A percentile compares a stretch with the other conserved stretches of the same genome.
Evolutionary conservation across 257 asterid genomes (phyloP).

Genomic region (Parsonsia alboflavescens): DNA sequence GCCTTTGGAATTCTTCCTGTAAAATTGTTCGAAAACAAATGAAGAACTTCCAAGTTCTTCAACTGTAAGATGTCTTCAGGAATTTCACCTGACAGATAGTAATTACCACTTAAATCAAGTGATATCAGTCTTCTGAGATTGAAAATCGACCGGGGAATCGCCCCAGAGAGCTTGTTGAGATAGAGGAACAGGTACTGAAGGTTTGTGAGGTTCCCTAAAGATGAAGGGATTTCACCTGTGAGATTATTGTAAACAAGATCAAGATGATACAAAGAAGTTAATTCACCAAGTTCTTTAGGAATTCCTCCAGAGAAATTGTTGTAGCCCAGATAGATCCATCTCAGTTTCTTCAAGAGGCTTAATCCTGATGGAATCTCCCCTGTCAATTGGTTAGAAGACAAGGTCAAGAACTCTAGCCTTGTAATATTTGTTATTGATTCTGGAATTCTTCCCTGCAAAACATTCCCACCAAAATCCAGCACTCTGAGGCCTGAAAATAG

Average conservation of each 20-base stretch:
- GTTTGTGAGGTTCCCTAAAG: constrained; percentile 68
- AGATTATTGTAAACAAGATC: constrained; percentile 75
- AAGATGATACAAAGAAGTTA: constrained; percentile 47
- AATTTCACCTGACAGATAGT: constrained; percentile 54
- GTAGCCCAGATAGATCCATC: constrained; percentile 68
- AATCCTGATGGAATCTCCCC: constrained; percentile 55
- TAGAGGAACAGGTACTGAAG: constrained; percentile 62
- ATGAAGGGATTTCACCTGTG: constrained; percentile 72
- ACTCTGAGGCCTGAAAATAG: constrained; percentile 45
- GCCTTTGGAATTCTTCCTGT: constrained; percentile 62
- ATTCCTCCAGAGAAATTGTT: constrained; percentile 74
- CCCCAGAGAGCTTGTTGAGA: constrained; percentile 65
- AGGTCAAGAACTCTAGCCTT: constrained; percentile 47
- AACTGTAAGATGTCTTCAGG: constrained; percentile 36
- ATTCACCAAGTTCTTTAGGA: constrained; percentile 54
- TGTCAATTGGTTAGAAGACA: constrained; percentile 64
- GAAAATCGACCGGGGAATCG: constrained; percentile 51
- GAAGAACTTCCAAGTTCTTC: constrained; percentile 58
- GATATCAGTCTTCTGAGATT: constrained; percentile 45
- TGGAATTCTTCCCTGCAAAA: constrained; percentile 49
- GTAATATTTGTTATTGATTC: constrained; percentile 48
- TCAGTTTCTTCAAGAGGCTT: constrained; percentile 48
- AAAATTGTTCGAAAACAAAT: constrained; percentile 66
- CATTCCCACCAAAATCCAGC: constrained; percentile 78
- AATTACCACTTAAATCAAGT: constrained; percentile 75